phyloP scores from a whole-genome alignment of 2,329 filamentous ascomycete species.

The Alternaria sp. region DNA sequence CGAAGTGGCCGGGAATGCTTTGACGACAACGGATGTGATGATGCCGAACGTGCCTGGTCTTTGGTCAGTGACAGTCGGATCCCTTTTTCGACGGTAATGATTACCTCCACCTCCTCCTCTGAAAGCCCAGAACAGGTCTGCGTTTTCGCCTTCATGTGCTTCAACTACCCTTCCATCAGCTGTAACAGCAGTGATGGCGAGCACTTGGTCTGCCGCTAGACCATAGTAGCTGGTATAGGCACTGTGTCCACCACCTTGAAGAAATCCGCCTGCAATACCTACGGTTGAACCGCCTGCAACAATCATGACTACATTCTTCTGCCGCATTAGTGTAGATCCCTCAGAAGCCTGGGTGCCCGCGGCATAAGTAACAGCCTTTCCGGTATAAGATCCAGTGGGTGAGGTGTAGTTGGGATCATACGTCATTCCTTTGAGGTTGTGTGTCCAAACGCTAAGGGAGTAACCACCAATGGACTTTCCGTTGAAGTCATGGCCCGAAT shows the following conservation, averaged over 20 bases:
- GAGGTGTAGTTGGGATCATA: slow-evolving; percentile 25
- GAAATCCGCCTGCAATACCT: slow-evolving; percentile 50
- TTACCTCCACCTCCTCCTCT: slow-evolving; percentile 38
- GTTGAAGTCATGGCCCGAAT: slow-evolving; percentile 39
- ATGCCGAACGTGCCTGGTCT: slow-evolving; percentile 33
- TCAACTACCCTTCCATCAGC: slow-evolving; percentile 35
- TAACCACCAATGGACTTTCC: slow-evolving; percentile 18
- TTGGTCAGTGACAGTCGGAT: background rate
- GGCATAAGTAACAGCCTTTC: slow-evolving; percentile 56
- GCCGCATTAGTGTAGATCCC: slow-evolving; percentile 53
- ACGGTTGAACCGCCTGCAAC: slow-evolving; percentile 61
- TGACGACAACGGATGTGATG: slow-evolving; percentile 36
- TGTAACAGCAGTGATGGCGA: slow-evolving; percentile 33
- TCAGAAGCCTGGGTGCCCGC: slow-evolving; percentile 60
- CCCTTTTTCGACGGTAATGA: background rate
- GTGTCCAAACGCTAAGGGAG: slow-evolving; percentile 22
- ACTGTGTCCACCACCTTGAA: slow-evolving; percentile 47
- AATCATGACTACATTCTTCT: slow-evolving; percentile 55
- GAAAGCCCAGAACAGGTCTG: slow-evolving; percentile 38
- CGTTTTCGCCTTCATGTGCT: slow-evolving; percentile 25
- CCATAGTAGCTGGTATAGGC: slow-evolving; percentile 51
- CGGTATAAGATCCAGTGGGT: slow-evolving; percentile 17
- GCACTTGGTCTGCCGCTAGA: slow-evolving; percentile 35
- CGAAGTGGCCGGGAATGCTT: slow-evolving; percentile 40
- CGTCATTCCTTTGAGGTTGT: slow-evolving; percentile 23